These are phyloP conservation scores for Arthromyces matolae DNA, from an alignment of 768 basidiomycete genomes.

Conservation along the genomic window DNA sequence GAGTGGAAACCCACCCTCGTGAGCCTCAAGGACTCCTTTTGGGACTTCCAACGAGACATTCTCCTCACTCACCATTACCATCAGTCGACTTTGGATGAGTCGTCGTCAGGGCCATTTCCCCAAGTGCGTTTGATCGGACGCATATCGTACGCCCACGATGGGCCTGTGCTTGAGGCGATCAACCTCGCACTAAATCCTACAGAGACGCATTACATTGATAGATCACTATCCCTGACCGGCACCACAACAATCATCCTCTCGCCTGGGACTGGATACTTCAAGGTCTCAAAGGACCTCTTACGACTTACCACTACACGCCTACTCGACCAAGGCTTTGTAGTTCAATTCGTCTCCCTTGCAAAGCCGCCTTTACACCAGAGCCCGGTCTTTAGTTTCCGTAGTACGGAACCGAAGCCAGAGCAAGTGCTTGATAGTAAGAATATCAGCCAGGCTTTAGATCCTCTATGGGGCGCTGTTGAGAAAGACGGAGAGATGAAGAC, in stretches of 20 bases:
- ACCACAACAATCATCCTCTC: slow-evolving; percentile 81
- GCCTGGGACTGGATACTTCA: slow-evolving; percentile 91
- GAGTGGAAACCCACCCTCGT: slow-evolving; percentile 89
- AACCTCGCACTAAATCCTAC: slow-evolving; percentile 90
- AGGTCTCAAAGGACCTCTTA: slow-evolving; percentile 85
- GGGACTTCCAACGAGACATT: slow-evolving; percentile 89
- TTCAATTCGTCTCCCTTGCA: slow-evolving; percentile 84
- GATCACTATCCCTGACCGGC: slow-evolving; percentile 88
- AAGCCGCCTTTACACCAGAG: slow-evolving; percentile 92
- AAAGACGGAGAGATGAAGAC: slow-evolving; percentile 43
- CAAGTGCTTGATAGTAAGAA: slow-evolving; percentile 37
- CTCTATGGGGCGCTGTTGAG: slow-evolving; percentile 71
- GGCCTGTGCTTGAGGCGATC: slow-evolving; percentile 91
- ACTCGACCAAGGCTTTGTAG: slow-evolving; percentile 87
- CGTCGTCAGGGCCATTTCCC: slow-evolving; percentile 39
- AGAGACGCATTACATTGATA: slow-evolving; percentile 93
- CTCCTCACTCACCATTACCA: slow-evolving; percentile 88
- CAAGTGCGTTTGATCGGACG: slow-evolving; percentile 72
- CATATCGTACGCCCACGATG: slow-evolving; percentile 86
- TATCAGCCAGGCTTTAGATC: slow-evolving; percentile 52
- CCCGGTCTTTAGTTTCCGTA: slow-evolving; percentile 87
- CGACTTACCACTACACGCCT: slow-evolving; percentile 90
- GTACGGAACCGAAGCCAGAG: slow-evolving; percentile 54
- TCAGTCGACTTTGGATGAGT: slow-evolving; percentile 52
- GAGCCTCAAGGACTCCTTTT: slow-evolving; percentile 83